Evolutionary conservation across 1,284 basidiomycete species (phyloP).

Genomic region (Sporisorium graminicola): DNA sequence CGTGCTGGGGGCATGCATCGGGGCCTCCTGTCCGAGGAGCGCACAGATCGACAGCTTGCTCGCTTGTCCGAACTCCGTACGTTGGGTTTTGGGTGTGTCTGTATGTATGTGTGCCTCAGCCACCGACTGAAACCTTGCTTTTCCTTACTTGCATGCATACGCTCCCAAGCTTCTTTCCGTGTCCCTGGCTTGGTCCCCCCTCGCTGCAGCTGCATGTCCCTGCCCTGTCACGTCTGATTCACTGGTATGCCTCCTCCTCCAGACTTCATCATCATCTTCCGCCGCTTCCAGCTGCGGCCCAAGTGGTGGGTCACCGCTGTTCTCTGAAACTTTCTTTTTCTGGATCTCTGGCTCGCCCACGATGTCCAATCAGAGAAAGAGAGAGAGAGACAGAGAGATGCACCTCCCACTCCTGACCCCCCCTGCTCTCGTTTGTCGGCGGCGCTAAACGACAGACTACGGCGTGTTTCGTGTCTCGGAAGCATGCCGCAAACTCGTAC

Average conservation of each 20-base stretch:
- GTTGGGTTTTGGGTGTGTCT: too few species aligned
- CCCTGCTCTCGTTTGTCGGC: background rate
- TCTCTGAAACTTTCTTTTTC: background rate
- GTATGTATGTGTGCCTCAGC: conserved; percentile 4
- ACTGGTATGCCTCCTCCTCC: background rate
- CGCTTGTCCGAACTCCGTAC: conserved; percentile 2
- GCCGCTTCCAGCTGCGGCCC: background rate
- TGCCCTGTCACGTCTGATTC: background rate
- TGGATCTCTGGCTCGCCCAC: too few species aligned
- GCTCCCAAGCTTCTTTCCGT: background rate
- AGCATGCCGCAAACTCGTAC: conserved; percentile 17
- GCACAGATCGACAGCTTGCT: conserved; percentile 5
- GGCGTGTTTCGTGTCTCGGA: conserved; percentile 10
- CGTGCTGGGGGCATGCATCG: conserved; percentile 10
- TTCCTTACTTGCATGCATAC: conserved; percentile 2
- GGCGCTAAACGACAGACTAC: conserved; percentile 2
- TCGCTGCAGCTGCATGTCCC: background rate
- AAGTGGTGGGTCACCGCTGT: background rate
- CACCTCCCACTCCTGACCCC: background rate
- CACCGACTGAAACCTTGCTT: conserved; percentile 5
- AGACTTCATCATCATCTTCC: background rate
- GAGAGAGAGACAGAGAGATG: too few species aligned
- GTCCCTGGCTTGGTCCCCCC: conserved; percentile 1
- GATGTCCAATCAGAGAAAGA: too few species aligned
- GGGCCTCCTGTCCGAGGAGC: conserved; percentile 13